Evolutionary conservation across 2,329 filamentous ascomycete genomes (phyloP).

Genomic region (Scopulariopsis brevicaulis): DNA sequence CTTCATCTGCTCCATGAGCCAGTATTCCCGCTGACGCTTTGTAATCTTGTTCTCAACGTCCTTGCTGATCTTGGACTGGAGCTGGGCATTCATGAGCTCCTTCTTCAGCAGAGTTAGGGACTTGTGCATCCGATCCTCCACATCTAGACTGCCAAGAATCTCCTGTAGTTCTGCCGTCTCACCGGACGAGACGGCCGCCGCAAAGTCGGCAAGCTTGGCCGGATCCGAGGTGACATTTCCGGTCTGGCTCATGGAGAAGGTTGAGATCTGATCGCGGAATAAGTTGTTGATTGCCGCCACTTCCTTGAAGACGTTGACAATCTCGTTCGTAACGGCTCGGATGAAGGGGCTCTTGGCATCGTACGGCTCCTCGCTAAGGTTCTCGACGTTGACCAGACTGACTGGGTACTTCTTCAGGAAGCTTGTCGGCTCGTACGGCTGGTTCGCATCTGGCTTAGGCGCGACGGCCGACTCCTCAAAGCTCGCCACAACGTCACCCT

Average conservation of each 20-base stretch:
- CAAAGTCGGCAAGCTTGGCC: slow-evolving; percentile 91
- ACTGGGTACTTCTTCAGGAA: slow-evolving; percentile 88
- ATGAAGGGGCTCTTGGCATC: slow-evolving; percentile 86
- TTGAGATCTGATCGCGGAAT: slow-evolving; percentile 94
- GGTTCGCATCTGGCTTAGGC: slow-evolving; percentile 36
- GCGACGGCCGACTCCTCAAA: slow-evolving; percentile 77
- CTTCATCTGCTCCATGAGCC: slow-evolving; percentile 99
- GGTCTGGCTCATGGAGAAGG: slow-evolving; percentile 90
- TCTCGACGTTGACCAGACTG: slow-evolving; percentile 91
- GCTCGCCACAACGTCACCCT: slow-evolving; percentile 91
- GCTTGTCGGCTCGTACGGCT: slow-evolving; percentile 73
- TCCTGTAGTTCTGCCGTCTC: slow-evolving; percentile 89
- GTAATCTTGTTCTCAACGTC: slow-evolving; percentile 97
- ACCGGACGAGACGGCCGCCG: slow-evolving; percentile 89
- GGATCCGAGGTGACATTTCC: slow-evolving; percentile 94
- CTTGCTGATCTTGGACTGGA: slow-evolving; percentile 95
- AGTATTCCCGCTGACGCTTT: slow-evolving; percentile 95
- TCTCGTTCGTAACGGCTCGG: slow-evolving; percentile 88
- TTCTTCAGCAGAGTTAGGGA: slow-evolving; percentile 90
- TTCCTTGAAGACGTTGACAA: slow-evolving; percentile 98
- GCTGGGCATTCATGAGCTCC: slow-evolving; percentile 93
- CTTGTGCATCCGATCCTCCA: slow-evolving; percentile 87
- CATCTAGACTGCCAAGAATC: slow-evolving; percentile 76
- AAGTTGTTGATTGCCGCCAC: slow-evolving; percentile 87
- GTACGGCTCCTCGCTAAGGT: slow-evolving; percentile 76